Conservation (phyloP, 1,139 yeast genomes). For the Schizosaccharomyces versatilis region DNA sequence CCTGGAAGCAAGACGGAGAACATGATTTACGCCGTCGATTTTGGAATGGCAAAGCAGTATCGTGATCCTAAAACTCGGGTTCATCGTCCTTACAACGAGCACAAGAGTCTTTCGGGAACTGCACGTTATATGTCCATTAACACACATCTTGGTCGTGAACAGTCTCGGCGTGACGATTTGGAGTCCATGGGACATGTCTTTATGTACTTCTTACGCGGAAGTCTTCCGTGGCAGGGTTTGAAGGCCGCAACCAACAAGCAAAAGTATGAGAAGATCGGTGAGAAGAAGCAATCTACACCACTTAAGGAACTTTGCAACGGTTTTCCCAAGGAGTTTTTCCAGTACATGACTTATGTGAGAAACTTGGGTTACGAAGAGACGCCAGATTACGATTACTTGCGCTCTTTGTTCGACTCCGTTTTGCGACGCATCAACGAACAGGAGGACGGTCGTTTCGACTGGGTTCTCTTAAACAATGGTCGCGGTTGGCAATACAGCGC, state of each 20-base stretch:
- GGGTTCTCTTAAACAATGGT: conserved; percentile 84
- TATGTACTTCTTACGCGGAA: conserved; percentile 84
- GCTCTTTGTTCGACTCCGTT: conserved; percentile 53
- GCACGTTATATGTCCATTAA: conserved; percentile 95
- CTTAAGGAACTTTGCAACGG: conserved; percentile 60
- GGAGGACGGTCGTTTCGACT: conserved; percentile 76
- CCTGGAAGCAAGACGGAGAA: conserved; percentile 30
- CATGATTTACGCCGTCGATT: conserved; percentile 36
- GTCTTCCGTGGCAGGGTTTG: conserved; percentile 95
- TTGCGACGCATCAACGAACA: conserved; percentile 47
- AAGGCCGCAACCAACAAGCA: conserved; percentile 93
- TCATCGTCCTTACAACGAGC: conserved; percentile 90
- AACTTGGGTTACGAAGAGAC: conserved; percentile 73
- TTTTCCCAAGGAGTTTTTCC: conserved; percentile 70
- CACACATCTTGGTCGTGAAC: conserved; percentile 93
- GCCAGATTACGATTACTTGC: conserved; percentile 72
- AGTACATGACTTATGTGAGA: conserved; percentile 65
- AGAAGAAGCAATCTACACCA: conserved; percentile 75
- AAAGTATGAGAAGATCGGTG: conserved; percentile 90
- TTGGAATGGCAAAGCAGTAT: conserved; percentile 96
- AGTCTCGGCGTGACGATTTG: conserved; percentile 83
- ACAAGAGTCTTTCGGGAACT: conserved; percentile 83
- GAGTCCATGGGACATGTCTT: conserved; percentile 89
- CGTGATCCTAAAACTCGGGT: conserved; percentile 86
- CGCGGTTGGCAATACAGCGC: conserved; percentile 57